Evolutionary conservation across 768 basidiomycete species (phyloP).

Genomic region (Mycena albidolilacea): DNA sequence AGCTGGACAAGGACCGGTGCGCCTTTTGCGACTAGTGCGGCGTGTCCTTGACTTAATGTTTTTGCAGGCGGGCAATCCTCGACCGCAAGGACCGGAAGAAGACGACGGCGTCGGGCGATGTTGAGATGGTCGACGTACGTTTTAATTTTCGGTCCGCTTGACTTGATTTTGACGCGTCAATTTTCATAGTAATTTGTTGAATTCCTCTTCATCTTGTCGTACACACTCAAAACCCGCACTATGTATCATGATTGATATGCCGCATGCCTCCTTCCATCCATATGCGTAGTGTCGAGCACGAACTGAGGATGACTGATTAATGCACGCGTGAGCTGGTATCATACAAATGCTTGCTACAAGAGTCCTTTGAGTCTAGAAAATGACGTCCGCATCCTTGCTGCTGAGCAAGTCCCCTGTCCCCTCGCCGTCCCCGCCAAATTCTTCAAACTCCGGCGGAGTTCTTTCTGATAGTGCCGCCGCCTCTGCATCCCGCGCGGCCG

Average conservation of each 20-base stretch:
- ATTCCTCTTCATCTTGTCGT: slow-evolving; percentile 39
- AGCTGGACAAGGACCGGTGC: slow-evolving; percentile 92
- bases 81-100: slow-evolving; percentile 90
- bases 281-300: slow-evolving; percentile 4
- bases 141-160: slow-evolving; percentile 6
- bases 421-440: slow-evolving; percentile 53
- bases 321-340: slow-evolving; percentile 35
- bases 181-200: slow-evolving; percentile 54
- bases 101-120: slow-evolving; percentile 68
- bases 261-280: slow-evolving; percentile 52
- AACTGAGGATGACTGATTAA: slow-evolving; percentile 34
- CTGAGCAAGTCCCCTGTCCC: slow-evolving; percentile 77
- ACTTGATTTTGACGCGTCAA: slow-evolving; percentile 32
- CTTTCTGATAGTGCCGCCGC: slow-evolving; percentile 40
- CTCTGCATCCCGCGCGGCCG: slow-evolving; percentile 58
- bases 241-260: slow-evolving; percentile 85
- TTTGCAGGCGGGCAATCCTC: slow-evolving; percentile 81
- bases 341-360: slow-evolving; percentile 34
- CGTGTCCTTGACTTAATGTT: slow-evolving; percentile 8
- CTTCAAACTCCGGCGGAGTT: slow-evolving; percentile 49
- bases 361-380: slow-evolving; percentile 70
- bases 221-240: slow-evolving; percentile 63
- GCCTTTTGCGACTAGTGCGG: slow-evolving; percentile 37
- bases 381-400: slow-evolving; percentile 93
- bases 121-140: slow-evolving; percentile 88